Percentiles rank a stretch among this genome's conserved stretches.
Evolutionary conservation across 2,329 filamentous ascomycete genomes (phyloP).

Genomic region (Diaporthe caulivora): DNA sequence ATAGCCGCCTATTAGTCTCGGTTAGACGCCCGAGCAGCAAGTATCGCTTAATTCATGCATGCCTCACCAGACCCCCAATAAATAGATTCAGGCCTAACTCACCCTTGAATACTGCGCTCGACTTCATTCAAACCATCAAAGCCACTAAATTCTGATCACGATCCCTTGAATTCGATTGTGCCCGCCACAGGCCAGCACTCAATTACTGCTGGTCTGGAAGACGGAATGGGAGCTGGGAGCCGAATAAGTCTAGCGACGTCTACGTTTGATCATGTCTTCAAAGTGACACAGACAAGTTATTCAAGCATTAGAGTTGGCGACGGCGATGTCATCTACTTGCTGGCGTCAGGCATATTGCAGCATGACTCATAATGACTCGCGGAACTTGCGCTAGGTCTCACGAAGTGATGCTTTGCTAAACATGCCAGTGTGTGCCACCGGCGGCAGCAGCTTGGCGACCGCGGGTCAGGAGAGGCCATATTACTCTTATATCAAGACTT

Average conservation of each 20-base stretch:
- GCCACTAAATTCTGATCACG: neutral
- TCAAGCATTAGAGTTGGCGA: neutral
- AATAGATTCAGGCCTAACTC: neutral
- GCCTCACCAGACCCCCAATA: neutral
- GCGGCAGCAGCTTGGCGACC: neutral
- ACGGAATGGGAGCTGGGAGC: neutral
- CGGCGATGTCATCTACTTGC: neutral
- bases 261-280: neutral
- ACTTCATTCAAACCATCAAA: neutral
- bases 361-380: neutral
- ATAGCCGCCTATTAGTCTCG: neutral
- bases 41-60: neutral
- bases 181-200: neutral
- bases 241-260: neutral
- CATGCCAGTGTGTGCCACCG: slow-evolving; percentile 3
- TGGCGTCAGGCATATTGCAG: slow-evolving; percentile 5
- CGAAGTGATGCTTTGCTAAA: slow-evolving; percentile 1
- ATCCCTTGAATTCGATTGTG: neutral
- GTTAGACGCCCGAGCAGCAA: too few relatives aligned
- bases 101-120: neutral
- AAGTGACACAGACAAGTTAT: neutral
- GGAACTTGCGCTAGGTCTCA: neutral
- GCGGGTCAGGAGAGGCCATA: slow-evolving; percentile 1
- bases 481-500: slow-evolving; percentile 25
- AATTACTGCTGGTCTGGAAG: neutral